Conservation (phyloP, 2,329 filamentous ascomycete species). For the Monilinia vaccinii-corymbosi region DNA sequence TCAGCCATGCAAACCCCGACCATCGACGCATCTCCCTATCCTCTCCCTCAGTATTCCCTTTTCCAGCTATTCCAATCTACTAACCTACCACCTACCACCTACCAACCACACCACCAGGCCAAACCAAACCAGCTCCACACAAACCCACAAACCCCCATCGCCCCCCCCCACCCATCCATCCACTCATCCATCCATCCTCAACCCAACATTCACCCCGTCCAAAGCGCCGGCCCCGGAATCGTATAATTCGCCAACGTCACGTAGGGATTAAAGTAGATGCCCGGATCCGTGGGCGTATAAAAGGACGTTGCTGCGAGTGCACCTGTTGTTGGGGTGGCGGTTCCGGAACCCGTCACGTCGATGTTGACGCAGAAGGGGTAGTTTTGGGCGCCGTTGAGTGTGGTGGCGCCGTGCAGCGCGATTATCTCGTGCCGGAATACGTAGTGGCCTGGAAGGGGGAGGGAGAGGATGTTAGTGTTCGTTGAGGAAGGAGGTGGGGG, state of each 20-base stretch:
- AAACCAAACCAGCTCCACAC: too few relatives aligned
- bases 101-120: too few relatives aligned
- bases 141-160: too few relatives aligned
- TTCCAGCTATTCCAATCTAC: too few relatives aligned
- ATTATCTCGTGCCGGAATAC: constrained; percentile 44
- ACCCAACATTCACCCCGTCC: neutral
- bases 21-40: neutral
- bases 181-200: neutral
- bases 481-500: constrained; percentile 22
- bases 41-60: too few relatives aligned
- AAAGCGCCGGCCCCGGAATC: neutral
- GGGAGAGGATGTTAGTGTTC: too few relatives aligned
- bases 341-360: constrained; percentile 36
- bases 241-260: constrained; percentile 23
- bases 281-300: constrained; percentile 34
- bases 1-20: neutral
- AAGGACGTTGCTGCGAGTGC: constrained; percentile 31
- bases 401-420: constrained; percentile 16
- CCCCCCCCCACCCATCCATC: too few relatives aligned
- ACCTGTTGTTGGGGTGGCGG: constrained; percentile 29
- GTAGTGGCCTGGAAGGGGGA: constrained; percentile 38
- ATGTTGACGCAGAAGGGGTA: constrained; percentile 43
- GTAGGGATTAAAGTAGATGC: constrained; percentile 35
- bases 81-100: too few relatives aligned
- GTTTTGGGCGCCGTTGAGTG: constrained; percentile 38